Base-by-base conservation (phyloP, 371 early-diverging fungal genomes). In the Umbelopsis sp. region DNA sequence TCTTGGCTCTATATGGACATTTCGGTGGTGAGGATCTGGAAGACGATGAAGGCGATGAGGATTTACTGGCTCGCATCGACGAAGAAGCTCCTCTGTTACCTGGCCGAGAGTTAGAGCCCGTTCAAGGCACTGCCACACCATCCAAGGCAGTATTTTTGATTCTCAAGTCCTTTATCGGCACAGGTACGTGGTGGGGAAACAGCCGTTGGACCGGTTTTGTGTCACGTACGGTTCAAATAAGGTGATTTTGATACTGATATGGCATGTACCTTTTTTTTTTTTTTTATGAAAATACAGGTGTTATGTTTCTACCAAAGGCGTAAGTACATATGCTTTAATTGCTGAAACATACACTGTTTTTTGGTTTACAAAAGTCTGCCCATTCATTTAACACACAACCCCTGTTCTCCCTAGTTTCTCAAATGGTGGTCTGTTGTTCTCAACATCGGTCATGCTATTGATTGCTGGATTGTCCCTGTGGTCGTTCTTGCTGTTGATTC, bases 1-100 rank as follows among this genome's bases (percentile, higher is more conserved):
- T 96, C 72, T 83, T 97, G 74, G 93, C 91, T 32, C 81, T 98
- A 69, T 97, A 93, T 72, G 96, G 96, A n/a, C 95, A 94, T 72
- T 98, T 96, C 77, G 97, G 96, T 37, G 98, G 97, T 66, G 83
- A 83, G 35, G 83, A 83, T 63, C 62, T 79, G 37, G 78, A 79
- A 37, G 80, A 83, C 37, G 75, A 77, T 41, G 80, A 80, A 44
- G 67, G 32, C 24, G 83, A 69, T 3, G 79, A 76, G 48, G 72
- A 72, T 0, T 74, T 74, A 25, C 69, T 72, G 0, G 76, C 75
- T 11, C 71, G 70, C 6, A 76, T 74, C 38, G 74, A 72, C 18
- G 67, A 68, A 18, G 73, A 71, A 4, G 78, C 65, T 80, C 88
- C 69, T 69, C 80, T 69, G 76, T 87, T 70, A 80, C 89, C 79